Base-by-base conservation (phyloP, 2,329 filamentous ascomycete species). In the Neodidymelliopsis sp. region DNA sequence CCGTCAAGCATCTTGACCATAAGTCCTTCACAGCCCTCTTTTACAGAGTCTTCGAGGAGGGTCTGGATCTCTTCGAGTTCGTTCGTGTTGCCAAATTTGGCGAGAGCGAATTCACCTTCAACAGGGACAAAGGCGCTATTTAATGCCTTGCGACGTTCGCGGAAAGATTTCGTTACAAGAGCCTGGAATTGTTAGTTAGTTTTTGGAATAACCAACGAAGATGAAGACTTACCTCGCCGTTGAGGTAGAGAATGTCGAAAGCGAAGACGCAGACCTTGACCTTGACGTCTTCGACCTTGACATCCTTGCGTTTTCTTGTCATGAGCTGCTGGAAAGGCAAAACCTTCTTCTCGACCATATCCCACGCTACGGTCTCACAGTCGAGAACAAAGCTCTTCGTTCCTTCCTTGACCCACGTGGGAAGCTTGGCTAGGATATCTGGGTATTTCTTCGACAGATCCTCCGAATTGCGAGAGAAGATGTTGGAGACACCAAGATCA, bases 1-100 rank as follows among this genome's bases (percentile, higher is more conserved):
- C 93, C 94, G 70, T 97, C 93, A 50, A 99, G 77, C 94, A 99
- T 99, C 79, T 99, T 99, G 11, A 99, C 94, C 94, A 99, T 99
- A 42, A 99, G 79, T 9, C 94, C 94, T 77, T 99, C 94, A 68
- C 94, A 99, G 0, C 91, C 95, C 2, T 92, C 90, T 73, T 96
- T 96, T 57, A 99, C 89, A 64, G 90, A 94, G 50, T 97, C 93
- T 66, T 99, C 94, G 2, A 99, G 81, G 64, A 99, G 89, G 1
- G 81, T 82, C 68, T 97, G 93, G 44, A 99, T 99, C 66, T 96
- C 90, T 42, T 97, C 93, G 3, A 99, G 81, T 60, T 97, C 90
- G 63, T 87, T 89, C 9, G 90, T 90, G 67, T 99, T 82, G 77
- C 91, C 94, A 62, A 83, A 87, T 24, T 91, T 91, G 8, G 94